These are phyloP conservation scores for Pseudogymnoascus destructans DNA, from an alignment of 2,329 filamentous ascomycete genomes.

Conservation along the genomic window DNA sequence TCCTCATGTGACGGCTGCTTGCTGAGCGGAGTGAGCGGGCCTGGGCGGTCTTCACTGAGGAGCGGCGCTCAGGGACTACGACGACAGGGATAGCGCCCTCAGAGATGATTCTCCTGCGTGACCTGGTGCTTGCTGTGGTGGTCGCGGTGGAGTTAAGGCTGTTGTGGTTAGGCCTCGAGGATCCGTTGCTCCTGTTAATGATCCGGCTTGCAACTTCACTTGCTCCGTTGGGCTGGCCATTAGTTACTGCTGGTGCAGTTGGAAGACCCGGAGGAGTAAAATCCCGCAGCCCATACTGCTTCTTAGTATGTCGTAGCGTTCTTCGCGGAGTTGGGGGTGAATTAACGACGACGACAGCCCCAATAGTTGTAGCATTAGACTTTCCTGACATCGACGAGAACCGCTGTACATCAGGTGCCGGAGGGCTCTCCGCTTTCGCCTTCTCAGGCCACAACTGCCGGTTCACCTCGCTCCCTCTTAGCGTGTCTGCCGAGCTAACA, in stretches of 20 bases:
- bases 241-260: neutral
- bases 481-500: neutral
- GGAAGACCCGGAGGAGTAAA: conserved; percentile 26
- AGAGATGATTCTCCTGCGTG: conserved; percentile 45
- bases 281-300: conserved; percentile 39
- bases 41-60: conserved; percentile 34
- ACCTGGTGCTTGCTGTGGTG: conserved; percentile 38
- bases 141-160: conserved; percentile 35
- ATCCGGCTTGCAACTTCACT: neutral
- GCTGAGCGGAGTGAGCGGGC: conserved; percentile 46
- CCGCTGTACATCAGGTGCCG: conserved; percentile 31
- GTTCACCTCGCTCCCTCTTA: neutral
- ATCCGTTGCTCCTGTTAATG: conserved; percentile 1
- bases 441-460: conserved; percentile 12
- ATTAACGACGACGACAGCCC: conserved; percentile 46
- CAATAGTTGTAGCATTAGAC: conserved; percentile 42
- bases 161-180: conserved; percentile 14
- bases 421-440: conserved; percentile 18
- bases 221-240: neutral
- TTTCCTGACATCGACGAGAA: conserved; percentile 42
- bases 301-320: conserved; percentile 49
- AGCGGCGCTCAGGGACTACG: conserved; percentile 44
- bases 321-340: conserved; percentile 34
- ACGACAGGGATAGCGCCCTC: conserved; percentile 49
- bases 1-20: conserved; percentile 42